Percentiles rank a stretch among this genome's conserved stretches.
phyloP scores from a whole-genome alignment of 805 yeast species.

The Candida maris region DNA sequence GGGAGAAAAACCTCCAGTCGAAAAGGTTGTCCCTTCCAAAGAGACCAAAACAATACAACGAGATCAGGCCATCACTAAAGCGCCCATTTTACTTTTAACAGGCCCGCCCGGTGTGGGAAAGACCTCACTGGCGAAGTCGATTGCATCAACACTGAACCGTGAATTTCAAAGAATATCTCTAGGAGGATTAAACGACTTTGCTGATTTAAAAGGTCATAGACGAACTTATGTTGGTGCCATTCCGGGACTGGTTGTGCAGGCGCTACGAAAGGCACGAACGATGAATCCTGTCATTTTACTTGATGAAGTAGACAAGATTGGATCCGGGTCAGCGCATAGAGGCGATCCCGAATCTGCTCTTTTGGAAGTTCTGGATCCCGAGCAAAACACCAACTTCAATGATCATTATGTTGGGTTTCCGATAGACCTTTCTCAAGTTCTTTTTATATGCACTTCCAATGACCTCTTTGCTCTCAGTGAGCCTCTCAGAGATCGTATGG shows the following conservation, averaged over 20 bases:
- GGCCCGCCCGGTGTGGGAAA: conserved; percentile 97
- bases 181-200: conserved; percentile 87
- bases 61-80: conserved; percentile 21
- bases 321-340: conserved; percentile 22
- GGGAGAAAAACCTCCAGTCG: neutral
- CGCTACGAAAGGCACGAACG: conserved; percentile 66
- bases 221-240: conserved; percentile 89
- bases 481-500: conserved; percentile 82
- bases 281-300: conserved; percentile 81
- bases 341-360: conserved; percentile 92
- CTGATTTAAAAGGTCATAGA: conserved; percentile 87
- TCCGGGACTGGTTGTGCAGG: conserved; percentile 81
- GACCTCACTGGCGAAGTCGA: conserved; percentile 79
- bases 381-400: conserved; percentile 70
- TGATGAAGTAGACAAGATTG: conserved; percentile 77
- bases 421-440: conserved; percentile 72
- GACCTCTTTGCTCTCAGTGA: conserved; percentile 65
- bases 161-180: conserved; percentile 76
- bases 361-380: conserved; percentile 86
- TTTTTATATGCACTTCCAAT: conserved; percentile 85
- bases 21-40: neutral
- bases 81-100: conserved; percentile 77
- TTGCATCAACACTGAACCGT: conserved; percentile 70
- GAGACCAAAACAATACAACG: neutral
- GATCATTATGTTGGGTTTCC: conserved; percentile 89